Percentiles rank a stretch among this genome's conserved stretches.
Evolutionary conservation across 2,329 filamentous ascomycete genomes (phyloP).

Genomic region (Myriosclerotinia curreyana): DNA sequence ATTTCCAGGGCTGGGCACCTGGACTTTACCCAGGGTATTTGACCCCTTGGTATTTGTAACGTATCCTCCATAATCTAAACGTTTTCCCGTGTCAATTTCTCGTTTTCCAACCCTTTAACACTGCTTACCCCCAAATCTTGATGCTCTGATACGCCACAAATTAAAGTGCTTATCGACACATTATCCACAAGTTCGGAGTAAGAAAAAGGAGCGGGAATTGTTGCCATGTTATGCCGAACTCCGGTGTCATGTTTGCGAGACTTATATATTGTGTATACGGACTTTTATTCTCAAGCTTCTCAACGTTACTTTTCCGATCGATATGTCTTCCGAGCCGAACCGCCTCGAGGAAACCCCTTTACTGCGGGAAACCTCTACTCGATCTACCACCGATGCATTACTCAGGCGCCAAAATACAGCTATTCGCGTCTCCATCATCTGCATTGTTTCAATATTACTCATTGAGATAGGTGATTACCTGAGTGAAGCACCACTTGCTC

Average conservation of each 20-base stretch:
- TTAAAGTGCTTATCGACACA: conserved; percentile 10
- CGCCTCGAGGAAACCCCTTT: conserved; percentile 7
- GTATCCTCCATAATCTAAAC: too few relatives aligned
- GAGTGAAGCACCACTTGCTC: conserved; percentile 44
- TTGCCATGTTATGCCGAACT: background rate
- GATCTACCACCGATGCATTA: background rate
- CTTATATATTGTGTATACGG: background rate
- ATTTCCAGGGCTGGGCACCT: too few relatives aligned
- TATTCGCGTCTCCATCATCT: conserved; percentile 12
- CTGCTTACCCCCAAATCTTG: background rate
- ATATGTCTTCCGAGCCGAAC: conserved; percentile 3
- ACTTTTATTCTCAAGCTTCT: too few relatives aligned
- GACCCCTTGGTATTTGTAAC: too few relatives aligned
- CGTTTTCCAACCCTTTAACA: background rate
- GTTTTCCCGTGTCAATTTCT: background rate
- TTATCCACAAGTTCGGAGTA: background rate
- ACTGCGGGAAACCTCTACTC: background rate
- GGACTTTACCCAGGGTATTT: too few relatives aligned
- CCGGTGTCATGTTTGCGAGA: background rate
- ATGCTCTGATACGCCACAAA: background rate
- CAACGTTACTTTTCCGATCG: background rate
- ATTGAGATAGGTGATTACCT: conserved; percentile 45
- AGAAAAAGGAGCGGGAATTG: background rate
- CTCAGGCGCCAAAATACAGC: background rate
- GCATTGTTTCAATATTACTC: conserved; percentile 36